Conservation (phyloP, 2,329 filamentous ascomycete genomes). For the Beauveria varroae region DNA sequence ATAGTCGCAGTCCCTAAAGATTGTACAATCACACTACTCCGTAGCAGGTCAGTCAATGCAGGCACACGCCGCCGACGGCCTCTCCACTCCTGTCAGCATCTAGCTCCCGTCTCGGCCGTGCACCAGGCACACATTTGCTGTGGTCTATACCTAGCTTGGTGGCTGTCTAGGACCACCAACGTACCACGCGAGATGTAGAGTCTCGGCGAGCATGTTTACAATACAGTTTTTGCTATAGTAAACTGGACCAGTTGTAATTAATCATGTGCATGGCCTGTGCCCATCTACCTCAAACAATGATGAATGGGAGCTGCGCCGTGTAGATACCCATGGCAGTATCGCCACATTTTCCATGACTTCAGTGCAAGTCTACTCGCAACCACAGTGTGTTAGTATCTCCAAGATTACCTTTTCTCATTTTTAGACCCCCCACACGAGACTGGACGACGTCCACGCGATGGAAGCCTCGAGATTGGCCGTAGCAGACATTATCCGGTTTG, state of each 20-base stretch:
- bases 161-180: not conserved
- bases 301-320: no score
- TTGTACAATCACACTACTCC: not conserved
- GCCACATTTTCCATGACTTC: no score
- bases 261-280: no score
- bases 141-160: not conserved
- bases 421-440: not conserved
- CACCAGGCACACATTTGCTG: not conserved
- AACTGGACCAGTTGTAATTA: no score
- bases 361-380: not conserved
- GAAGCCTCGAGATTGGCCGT: not conserved
- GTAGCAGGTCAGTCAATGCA: not conserved
- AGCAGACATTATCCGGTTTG: not conserved
- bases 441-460: not conserved
- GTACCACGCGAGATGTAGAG: not conserved
- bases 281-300: no score
- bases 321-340: not conserved
- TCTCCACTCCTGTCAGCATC: slow-evolving; percentile 3
- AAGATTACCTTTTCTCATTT: not conserved
- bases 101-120: not conserved
- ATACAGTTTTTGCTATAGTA: no score
- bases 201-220: not conserved
- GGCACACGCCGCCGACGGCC: not conserved
- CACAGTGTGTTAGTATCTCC: slow-evolving; percentile 1
- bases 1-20: not conserved